A percentile compares a stretch with the other conserved stretches of the same genome.
These are phyloP conservation scores for Chlorella sp. DNA, from an alignment of 139 green algal species.

Conservation along the genomic window DNA sequence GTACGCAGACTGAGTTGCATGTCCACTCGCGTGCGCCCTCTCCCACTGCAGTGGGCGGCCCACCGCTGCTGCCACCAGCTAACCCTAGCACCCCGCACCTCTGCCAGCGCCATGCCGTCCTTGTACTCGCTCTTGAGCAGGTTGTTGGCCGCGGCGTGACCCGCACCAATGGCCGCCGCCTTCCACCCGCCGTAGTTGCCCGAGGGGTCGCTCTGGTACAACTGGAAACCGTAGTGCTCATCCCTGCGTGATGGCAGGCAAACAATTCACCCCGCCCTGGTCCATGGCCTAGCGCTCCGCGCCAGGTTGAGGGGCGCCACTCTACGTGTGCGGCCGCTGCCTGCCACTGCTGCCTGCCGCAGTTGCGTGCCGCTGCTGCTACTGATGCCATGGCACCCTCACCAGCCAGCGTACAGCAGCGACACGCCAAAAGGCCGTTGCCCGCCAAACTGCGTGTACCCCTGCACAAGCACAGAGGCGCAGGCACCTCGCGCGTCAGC, in stretches of 20 bases:
- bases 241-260: no score
- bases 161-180: constrained; percentile 89
- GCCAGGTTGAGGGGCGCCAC: no score
- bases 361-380: not conserved
- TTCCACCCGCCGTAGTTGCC: constrained; percentile 99
- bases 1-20: no score
- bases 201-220: constrained; percentile 94
- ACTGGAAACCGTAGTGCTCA: constrained; percentile 89
- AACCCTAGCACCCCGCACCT: constrained; percentile 11
- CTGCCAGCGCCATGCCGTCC: constrained; percentile 66
- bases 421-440: constrained; percentile 97
- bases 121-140: constrained; percentile 91
- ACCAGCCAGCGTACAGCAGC: constrained; percentile 95
- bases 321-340: no score
- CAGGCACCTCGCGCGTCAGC: no score
- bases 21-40: no score
- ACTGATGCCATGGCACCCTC: no score
- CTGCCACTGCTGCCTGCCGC: constrained; percentile 31
- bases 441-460: constrained; percentile 97
- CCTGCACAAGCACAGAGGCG: constrained; percentile 47
- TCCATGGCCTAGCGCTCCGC: no score
- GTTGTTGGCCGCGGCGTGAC: constrained; percentile 81
- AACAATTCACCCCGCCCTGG: no score
- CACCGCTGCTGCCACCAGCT: no score
- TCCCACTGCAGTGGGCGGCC: no score